phyloP scores from a whole-genome alignment of 306 rosid species.

The Cucumis cinereus region DNA sequence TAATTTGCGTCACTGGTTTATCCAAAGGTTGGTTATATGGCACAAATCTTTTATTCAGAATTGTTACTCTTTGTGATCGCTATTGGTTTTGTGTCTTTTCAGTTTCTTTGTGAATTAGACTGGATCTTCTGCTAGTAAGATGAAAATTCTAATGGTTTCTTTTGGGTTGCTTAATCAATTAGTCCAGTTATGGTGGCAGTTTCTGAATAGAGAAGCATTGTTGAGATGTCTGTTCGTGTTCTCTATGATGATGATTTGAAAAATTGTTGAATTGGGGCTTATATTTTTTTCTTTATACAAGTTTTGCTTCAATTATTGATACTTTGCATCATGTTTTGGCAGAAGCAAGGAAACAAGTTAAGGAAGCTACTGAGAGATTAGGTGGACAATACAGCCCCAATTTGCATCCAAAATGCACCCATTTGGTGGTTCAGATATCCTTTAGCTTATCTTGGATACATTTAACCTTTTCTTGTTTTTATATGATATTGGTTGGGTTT shows the following conservation, averaged over 20 bases:
- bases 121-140: neutral
- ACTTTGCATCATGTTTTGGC: slow-evolving; percentile 22
- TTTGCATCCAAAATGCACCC: slow-evolving; percentile 90
- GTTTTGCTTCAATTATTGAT: slow-evolving; percentile 13
- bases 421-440: slow-evolving; percentile 99
- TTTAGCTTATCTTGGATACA: slow-evolving; percentile 13
- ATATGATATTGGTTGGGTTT: neutral
- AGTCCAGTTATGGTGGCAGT: neutral
- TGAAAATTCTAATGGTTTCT: neutral
- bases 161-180: neutral
- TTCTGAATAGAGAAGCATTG: neutral
- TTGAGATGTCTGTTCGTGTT: neutral
- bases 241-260: neutral
- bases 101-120: neutral
- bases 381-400: slow-evolving; percentile 90
- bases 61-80: neutral
- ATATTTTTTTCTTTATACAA: neutral
- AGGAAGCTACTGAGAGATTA: slow-evolving; percentile 83
- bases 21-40: slow-evolving; percentile 55
- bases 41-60: neutral
- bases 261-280: neutral
- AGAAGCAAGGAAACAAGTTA: slow-evolving; percentile 98
- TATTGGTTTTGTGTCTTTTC: neutral
- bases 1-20: slow-evolving; percentile 87
- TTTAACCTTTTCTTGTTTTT: neutral